Percentiles rank a stretch among this genome's conserved stretches.
These are phyloP conservation scores for Phytophthora constricta DNA, from an alignment of 352 stramenopile genomes.

Conservation along the genomic window DNA sequence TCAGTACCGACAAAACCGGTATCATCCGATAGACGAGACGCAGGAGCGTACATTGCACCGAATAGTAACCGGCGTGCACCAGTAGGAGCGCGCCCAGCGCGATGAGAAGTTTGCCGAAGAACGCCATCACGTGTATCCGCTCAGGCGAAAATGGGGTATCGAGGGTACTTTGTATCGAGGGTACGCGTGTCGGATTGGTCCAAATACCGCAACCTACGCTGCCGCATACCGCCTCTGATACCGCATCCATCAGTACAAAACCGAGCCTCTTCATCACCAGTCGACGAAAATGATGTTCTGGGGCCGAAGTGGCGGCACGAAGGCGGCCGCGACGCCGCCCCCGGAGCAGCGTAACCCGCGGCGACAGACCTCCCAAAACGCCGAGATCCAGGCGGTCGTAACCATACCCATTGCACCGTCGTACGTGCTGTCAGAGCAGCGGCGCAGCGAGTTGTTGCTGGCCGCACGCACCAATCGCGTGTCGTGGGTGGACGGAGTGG, in stretches of 20 bases:
- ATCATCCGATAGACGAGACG: not conserved
- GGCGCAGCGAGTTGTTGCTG: slow-evolving; percentile 68
- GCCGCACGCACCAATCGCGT: slow-evolving; percentile 72
- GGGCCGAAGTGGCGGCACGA: slow-evolving; percentile 30
- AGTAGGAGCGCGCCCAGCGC: slow-evolving; percentile 68
- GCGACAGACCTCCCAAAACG: slow-evolving; percentile 13
- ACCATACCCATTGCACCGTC: slow-evolving; percentile 32
- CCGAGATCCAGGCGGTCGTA: slow-evolving; percentile 2
- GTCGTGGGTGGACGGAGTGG: slow-evolving; percentile 73
- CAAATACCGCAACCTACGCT: not conserved
- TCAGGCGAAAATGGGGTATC: too few relatives aligned
- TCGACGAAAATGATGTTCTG: slow-evolving; percentile 50
- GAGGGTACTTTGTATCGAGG: too few relatives aligned
- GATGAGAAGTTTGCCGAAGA: slow-evolving; percentile 78
- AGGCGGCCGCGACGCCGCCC: slow-evolving; percentile 12
- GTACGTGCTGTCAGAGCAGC: slow-evolving; percentile 72
- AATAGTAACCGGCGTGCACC: slow-evolving; percentile 84
- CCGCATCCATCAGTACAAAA: too few relatives aligned
- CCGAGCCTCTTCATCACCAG: too few relatives aligned
- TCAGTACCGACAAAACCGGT: slow-evolving; percentile 1
- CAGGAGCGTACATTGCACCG: slow-evolving; percentile 68
- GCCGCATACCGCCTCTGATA: too few relatives aligned
- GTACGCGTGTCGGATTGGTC: too few relatives aligned
- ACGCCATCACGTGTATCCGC: too few relatives aligned
- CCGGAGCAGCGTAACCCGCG: not conserved